Evolutionary conservation across 306 rosid genomes (phyloP).

Genomic region (Quercus engelmannii): DNA sequence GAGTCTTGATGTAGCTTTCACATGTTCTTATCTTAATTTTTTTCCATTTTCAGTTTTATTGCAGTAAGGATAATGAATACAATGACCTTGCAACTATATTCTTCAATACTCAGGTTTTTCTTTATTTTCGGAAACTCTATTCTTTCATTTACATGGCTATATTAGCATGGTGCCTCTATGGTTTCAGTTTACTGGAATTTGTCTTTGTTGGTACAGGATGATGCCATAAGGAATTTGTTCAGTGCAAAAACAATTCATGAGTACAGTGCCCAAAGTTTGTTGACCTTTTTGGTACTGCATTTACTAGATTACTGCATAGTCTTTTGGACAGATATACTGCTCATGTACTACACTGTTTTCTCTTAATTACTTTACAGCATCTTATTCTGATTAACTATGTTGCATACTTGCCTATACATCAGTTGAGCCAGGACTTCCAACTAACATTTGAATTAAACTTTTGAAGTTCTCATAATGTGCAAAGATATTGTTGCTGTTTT

Average conservation of each 20-base stretch:
- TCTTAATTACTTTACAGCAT: neutral
- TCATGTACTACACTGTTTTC: neutral
- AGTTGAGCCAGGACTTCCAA: neutral
- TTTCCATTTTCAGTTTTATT: conserved; percentile 61
- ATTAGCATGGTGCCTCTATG: neutral
- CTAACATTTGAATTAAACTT: neutral
- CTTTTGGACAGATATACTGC: conserved; percentile 2
- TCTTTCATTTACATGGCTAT: neutral
- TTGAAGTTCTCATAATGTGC: neutral
- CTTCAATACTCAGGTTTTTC: conserved; percentile 89
- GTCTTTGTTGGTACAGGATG: conserved; percentile 64
- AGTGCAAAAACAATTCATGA: conserved; percentile 97
- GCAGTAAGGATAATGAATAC: conserved; percentile 88
- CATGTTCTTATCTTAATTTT: conserved; percentile 17
- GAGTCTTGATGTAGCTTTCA: neutral
- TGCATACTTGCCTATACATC: neutral
- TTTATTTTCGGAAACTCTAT: conserved; percentile 15
- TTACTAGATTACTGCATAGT: conserved; percentile 14
- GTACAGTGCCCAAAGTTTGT: conserved; percentile 88
- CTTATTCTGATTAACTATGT: neutral
- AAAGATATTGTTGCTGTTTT: neutral
- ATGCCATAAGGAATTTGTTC: conserved; percentile 96
- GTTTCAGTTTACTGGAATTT: conserved; percentile 9
- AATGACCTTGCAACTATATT: conserved; percentile 98
- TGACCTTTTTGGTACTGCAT: conserved; percentile 83